Percentiles rank a stretch among this genome's conserved stretches.
Conservation (phyloP, 2,329 filamentous ascomycete species). For the Fusarium staphyleae region DNA sequence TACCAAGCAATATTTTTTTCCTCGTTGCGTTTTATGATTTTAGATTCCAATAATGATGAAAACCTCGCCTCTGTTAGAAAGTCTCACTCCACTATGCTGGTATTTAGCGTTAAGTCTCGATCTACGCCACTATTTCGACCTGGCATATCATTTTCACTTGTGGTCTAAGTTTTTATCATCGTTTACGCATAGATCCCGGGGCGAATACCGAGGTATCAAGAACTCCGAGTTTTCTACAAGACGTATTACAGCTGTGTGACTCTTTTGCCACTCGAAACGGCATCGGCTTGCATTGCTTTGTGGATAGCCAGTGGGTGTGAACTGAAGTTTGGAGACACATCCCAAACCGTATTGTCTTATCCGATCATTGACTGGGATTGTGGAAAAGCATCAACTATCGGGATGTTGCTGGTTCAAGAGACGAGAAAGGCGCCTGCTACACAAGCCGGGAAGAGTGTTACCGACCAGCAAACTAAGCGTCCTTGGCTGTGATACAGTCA, state of each 20-base stretch:
- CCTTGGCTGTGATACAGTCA: not conserved
- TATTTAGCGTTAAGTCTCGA: not conserved
- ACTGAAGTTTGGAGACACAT: too few species aligned
- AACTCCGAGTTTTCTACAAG: not conserved
- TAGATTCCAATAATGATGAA: not conserved
- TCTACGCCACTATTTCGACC: not conserved
- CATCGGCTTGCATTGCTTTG: not conserved
- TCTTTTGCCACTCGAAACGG: not conserved
- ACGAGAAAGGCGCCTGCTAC: constrained; percentile 1
- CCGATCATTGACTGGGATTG: too few species aligned
- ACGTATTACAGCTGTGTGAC: not conserved
- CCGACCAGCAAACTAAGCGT: not conserved
- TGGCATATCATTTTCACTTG: not conserved
- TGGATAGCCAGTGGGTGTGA: too few species aligned
- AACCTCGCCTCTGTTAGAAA: not conserved
- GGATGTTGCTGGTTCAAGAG: too few species aligned
- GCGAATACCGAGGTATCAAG: too few species aligned
- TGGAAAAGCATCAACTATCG: too few species aligned
- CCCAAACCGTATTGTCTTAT: too few species aligned
- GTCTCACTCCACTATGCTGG: not conserved
- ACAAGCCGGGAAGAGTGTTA: constrained; percentile 2
- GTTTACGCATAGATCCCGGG: not conserved
- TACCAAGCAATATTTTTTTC: not conserved
- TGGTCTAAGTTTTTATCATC: not conserved
- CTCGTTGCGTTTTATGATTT: too few species aligned